Percentiles rank a stretch among this genome's conserved stretches.
These are phyloP conservation scores for Quaeritorhiza haematococci DNA, from an alignment of 371 early-diverging fungal genomes.

Conservation along the genomic window DNA sequence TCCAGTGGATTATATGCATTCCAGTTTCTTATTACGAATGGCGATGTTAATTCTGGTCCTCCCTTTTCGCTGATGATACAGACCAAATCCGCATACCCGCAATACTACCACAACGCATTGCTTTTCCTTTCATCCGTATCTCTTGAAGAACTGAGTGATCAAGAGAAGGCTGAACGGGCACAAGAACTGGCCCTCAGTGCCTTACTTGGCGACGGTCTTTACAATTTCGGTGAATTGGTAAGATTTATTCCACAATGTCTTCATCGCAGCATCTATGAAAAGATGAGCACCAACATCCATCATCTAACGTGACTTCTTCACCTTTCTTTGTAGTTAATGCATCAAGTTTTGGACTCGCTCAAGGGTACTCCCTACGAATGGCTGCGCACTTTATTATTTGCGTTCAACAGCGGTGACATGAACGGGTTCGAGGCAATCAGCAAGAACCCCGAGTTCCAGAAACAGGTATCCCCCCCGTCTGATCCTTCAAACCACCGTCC, in stretches of 20 bases:
- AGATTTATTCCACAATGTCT: neutral
- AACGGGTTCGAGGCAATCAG: constrained; percentile 79
- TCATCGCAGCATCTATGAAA: neutral
- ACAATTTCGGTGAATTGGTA: constrained; percentile 98
- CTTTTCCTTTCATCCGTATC: constrained; percentile 87
- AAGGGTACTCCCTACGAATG: constrained; percentile 77
- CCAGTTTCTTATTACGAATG: too few species aligned
- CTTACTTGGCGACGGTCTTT: constrained; percentile 88
- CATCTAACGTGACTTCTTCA: neutral
- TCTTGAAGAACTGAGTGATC: constrained; percentile 65
- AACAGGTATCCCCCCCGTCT: constrained; percentile 50
- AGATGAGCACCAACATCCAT: constrained; percentile 1
- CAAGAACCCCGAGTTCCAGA: constrained; percentile 60
- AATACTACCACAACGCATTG: constrained; percentile 91
- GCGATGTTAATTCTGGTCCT: too few species aligned
- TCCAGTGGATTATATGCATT: neutral
- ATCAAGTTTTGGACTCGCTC: constrained; percentile 84
- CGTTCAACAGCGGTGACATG: constrained; percentile 93
- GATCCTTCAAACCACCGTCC: neutral
- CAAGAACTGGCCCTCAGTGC: constrained; percentile 89
- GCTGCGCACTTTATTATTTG: constrained; percentile 77
- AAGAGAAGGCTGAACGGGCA: constrained; percentile 80
- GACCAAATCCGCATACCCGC: constrained; percentile 84
- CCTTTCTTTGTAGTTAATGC: constrained; percentile 66
- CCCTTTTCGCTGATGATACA: too few species aligned